Conservation (phyloP, 2,329 filamentous ascomycete species). For the Colletotrichum lindemuthianum region DNA sequence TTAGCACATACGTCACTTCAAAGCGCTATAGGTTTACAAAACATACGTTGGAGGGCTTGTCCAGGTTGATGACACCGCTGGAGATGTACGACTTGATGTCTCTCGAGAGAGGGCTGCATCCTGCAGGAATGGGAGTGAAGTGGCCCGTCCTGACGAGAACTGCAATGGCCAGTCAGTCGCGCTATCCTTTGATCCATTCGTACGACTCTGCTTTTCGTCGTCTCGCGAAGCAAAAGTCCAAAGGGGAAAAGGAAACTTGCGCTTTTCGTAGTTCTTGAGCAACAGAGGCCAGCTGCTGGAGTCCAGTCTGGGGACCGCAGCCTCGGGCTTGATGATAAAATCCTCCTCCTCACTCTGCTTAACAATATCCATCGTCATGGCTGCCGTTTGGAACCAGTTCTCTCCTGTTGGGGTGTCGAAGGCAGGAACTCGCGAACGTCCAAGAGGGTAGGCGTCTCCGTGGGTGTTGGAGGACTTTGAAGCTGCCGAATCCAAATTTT, state of each 20-base stretch:
- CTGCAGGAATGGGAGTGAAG: constrained; percentile 95
- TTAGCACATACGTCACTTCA: constrained; percentile 8
- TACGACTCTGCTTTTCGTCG: constrained; percentile 4
- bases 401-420: constrained; percentile 24
- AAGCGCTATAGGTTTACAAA: not conserved
- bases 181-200: constrained; percentile 38
- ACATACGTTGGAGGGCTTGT: constrained; percentile 63
- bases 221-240: not conserved
- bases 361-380: constrained; percentile 60
- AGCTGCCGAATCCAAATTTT: constrained; percentile 39
- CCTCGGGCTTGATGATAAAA: constrained; percentile 92
- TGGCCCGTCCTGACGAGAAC: constrained; percentile 94
- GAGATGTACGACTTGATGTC: constrained; percentile 97
- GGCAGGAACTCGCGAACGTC: constrained; percentile 33
- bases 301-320: constrained; percentile 79
- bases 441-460: constrained; percentile 6
- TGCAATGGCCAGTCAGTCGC: constrained; percentile 48
- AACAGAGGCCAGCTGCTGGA: constrained; percentile 93
- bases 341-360: constrained; percentile 68
- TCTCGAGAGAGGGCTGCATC: constrained; percentile 89
- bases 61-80: constrained; percentile 97
- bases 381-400: constrained; percentile 11
- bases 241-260: constrained; percentile 61
- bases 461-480: constrained; percentile 36
- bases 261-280: constrained; percentile 94